Evolutionary conservation across 805 yeast genomes (phyloP), one percentile per base, ranked within the genome.

Genomic region (Candida ovalis): DNA sequence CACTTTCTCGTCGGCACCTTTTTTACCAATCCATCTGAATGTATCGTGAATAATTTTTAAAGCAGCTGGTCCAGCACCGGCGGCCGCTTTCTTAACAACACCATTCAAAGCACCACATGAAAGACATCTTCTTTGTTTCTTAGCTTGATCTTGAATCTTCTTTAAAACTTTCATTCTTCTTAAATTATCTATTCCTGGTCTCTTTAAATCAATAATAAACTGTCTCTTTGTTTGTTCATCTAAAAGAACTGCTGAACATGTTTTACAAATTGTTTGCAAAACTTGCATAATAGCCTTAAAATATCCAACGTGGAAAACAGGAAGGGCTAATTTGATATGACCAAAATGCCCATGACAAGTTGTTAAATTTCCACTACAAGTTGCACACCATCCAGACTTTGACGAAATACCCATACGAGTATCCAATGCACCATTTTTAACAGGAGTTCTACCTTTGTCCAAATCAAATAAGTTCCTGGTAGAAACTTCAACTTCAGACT

Each of bases 261-360:
- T 80, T 65, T 94, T 94, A 74, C 99, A 94, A 52, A 94, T 82
- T 46, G 88, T 81, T 67, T 94, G 99, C 47, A 94, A 70, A 37
- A 94, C 90, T 61, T 82, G 86, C 55, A 94, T 86, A 21, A 89
- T 86, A 39, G 91, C 84, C 66, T 92, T 92, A 76, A 94, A 94
- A 67, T 91, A 94, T 18, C 99, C 99, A 42, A 94, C 94, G 63
- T 94, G 99, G 71, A 92, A 94, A 13, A 91, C 98, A 1, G 99
- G 99, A 40, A 94, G 73, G 0, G 98, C 96, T 45, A 94, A 76
- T 60, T 88, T 81, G 54, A 94, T 80, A 62, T 95, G 97, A 38
- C 99, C 99, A 66, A 94, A 94, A 71, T 94, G 99, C 49, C 99
- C 99, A 70, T 92, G 97, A 67, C 99, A 94, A 1, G 96, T 80